phyloP scores from a whole-genome alignment of 345 rosid genomes.

The Xanthoceras sorbifolium region DNA sequence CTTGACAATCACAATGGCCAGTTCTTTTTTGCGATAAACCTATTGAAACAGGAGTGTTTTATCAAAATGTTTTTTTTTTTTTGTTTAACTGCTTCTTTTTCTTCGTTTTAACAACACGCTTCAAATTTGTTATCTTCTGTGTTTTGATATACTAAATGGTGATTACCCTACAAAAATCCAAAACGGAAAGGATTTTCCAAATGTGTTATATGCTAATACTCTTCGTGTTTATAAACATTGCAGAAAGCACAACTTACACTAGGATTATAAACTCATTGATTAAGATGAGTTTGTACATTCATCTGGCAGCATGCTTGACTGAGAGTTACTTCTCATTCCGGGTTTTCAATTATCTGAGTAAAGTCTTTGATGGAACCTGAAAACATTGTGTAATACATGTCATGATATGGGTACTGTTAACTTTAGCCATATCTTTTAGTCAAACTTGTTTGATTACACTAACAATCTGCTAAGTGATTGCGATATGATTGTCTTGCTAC shows the following conservation, averaged over 20 bases:
- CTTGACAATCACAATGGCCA: neutral
- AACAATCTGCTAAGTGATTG: neutral
- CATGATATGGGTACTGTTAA: neutral
- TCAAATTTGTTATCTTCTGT: neutral
- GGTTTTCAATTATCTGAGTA: too few species aligned
- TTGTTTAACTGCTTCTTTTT: too few species aligned
- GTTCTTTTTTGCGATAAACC: too few species aligned
- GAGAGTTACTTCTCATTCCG: neutral
- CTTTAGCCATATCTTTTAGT: neutral
- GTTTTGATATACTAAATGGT: neutral
- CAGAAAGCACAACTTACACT: too few species aligned
- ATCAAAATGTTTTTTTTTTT: too few species aligned
- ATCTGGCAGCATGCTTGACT: neutral
- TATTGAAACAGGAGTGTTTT: too few species aligned
- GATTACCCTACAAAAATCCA: neutral
- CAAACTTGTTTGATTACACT: neutral
- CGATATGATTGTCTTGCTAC: neutral
- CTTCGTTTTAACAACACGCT: neutral
- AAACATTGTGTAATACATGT: neutral
- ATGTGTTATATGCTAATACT: neutral
- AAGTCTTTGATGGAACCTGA: too few species aligned
- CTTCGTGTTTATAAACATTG: neutral
- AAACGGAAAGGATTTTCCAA: neutral
- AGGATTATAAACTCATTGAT: too few species aligned
- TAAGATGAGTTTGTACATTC: neutral